These are phyloP conservation scores for Cryptosporidium xiaoi DNA, from an alignment of 169 alveolate genomes.

Conservation along the genomic window DNA sequence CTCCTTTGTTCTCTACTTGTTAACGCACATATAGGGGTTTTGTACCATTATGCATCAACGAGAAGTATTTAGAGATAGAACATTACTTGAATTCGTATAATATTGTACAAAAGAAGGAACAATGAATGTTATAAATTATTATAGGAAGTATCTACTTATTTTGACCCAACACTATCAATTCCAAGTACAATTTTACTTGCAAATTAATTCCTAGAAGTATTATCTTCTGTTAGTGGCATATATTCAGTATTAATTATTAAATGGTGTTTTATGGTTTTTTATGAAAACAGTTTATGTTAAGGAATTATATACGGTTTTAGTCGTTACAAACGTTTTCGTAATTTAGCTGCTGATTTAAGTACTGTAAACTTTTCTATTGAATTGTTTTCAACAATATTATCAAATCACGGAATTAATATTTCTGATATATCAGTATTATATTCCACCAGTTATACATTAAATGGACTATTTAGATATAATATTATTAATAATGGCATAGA, in stretches of 20 bases:
- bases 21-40: too few relatives aligned
- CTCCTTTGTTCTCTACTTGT: too few relatives aligned
- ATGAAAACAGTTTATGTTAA: background rate
- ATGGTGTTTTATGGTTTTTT: slow-evolving; percentile 8
- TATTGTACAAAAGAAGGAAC: too few relatives aligned
- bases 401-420: background rate
- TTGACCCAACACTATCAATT: slow-evolving; percentile 34
- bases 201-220: slow-evolving; percentile 2
- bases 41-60: too few relatives aligned
- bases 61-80: too few relatives aligned
- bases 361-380: slow-evolving; percentile 8
- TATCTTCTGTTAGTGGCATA: slow-evolving; percentile 1
- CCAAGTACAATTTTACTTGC: slow-evolving; percentile 34
- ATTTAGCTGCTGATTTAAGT: slow-evolving; percentile 12
- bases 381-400: background rate
- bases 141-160: slow-evolving; percentile 30
- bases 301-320: slow-evolving; percentile 20
- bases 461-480: slow-evolving; percentile 12
- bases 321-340: slow-evolving; percentile 14
- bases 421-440: slow-evolving; percentile 9
- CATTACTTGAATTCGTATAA: too few relatives aligned
- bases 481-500: background rate
- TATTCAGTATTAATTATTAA: background rate
- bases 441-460: slow-evolving; percentile 22
- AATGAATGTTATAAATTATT: too few relatives aligned